A percentile compares a stretch with the other conserved stretches of the same genome.
Conservation (phyloP, 2,329 filamentous ascomycete species). For the Rasamsonia emersonii region DNA sequence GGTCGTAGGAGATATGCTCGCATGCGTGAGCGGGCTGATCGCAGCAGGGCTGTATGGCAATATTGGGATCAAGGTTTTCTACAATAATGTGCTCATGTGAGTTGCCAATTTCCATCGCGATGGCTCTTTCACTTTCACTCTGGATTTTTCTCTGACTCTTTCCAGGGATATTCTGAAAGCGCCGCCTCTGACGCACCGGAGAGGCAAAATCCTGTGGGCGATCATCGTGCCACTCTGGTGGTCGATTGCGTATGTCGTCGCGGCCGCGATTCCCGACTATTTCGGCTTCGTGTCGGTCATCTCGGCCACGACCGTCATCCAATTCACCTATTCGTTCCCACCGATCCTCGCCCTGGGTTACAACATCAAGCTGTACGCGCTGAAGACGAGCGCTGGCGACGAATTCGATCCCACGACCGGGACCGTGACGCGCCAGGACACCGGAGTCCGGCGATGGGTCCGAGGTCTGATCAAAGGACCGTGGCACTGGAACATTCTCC, state of each 20-base stretch:
- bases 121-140: not conserved
- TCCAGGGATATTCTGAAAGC: conserved; percentile 34
- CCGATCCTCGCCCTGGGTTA: conserved; percentile 24
- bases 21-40: conserved; percentile 23
- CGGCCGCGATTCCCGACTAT: conserved; percentile 37
- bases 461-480: conserved; percentile 16
- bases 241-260: conserved; percentile 36
- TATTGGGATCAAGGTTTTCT: conserved; percentile 36
- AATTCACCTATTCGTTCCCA: conserved; percentile 42
- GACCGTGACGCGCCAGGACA: conserved; percentile 10
- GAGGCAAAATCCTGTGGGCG: conserved; percentile 33
- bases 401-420: conserved; percentile 17
- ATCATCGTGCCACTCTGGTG: conserved; percentile 35
- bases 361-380: conserved; percentile 19
- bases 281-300: conserved; percentile 32
- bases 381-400: conserved; percentile 17
- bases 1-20: conserved; percentile 22
- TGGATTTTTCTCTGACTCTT: conserved; percentile 8
- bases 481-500: conserved; percentile 16
- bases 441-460: conserved; percentile 12
- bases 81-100: conserved; percentile 37
- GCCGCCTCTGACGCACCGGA: conserved; percentile 29
- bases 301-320: conserved; percentile 36
- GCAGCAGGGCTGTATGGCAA: conserved; percentile 33
- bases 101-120: not conserved